A percentile compares a stretch with the other conserved stretches of the same genome.
Evolutionary conservation across 768 basidiomycete species (phyloP).

Genomic region (Suillus paluster): DNA sequence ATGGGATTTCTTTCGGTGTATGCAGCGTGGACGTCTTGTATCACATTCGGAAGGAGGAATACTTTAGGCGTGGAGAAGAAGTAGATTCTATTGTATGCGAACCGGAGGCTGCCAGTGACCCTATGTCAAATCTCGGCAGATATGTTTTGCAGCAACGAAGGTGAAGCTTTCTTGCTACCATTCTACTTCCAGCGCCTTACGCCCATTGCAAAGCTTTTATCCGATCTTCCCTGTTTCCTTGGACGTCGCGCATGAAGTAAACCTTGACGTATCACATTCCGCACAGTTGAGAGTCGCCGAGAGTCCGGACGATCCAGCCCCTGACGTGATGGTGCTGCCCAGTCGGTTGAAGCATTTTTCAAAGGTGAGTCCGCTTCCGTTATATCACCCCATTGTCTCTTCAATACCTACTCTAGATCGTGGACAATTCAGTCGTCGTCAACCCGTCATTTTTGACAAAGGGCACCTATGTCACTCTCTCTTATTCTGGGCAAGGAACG

Average conservation of each 20-base stretch:
- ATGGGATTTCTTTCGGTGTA: constrained; percentile 77
- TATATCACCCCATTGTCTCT: background rate
- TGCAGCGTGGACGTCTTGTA: constrained; percentile 90
- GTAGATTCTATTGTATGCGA: constrained; percentile 49
- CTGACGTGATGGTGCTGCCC: constrained; percentile 86
- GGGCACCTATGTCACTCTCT: constrained; percentile 55
- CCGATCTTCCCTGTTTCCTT: constrained; percentile 89
- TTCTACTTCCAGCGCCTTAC: background rate
- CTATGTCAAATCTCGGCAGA: constrained; percentile 78
- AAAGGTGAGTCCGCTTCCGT: constrained; percentile 57
- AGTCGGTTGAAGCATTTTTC: constrained; percentile 89
- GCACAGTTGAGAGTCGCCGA: constrained; percentile 45
- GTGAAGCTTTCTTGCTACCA: constrained; percentile 44
- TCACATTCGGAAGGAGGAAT: constrained; percentile 86
- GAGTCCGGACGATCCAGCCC: constrained; percentile 51
- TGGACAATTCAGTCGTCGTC: constrained; percentile 77
- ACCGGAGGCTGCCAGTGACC: constrained; percentile 60
- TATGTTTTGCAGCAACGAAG: constrained; percentile 88
- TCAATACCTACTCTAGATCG: constrained; percentile 50
- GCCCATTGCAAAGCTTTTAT: constrained; percentile 71
- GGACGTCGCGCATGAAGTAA: constrained; percentile 77
- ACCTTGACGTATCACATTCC: constrained; percentile 87
- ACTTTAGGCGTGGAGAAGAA: constrained; percentile 68
- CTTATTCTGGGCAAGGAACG: constrained; percentile 32
- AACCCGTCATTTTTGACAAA: constrained; percentile 85